These are phyloP conservation scores for Penicillium sclerotigenum DNA, from an alignment of 2,329 filamentous ascomycete genomes.

Conservation along the genomic window DNA sequence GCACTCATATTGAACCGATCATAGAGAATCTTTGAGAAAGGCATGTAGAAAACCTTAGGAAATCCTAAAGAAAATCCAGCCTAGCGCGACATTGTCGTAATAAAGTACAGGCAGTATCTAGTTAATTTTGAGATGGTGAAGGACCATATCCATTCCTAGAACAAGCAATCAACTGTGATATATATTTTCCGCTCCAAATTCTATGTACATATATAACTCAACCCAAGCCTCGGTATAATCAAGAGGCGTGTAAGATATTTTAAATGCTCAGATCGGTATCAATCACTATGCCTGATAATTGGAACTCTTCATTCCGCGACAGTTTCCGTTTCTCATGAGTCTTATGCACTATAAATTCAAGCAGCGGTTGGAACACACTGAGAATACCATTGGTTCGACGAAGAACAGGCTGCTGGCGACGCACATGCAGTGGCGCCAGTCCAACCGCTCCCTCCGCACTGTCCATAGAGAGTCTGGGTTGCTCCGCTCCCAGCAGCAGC, in stretches of 20 bases:
- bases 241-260: not conserved
- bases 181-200: not conserved
- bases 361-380: slow-evolving; percentile 17
- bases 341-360: not conserved
- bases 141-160: too few relatives aligned
- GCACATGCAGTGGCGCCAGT: slow-evolving; percentile 16
- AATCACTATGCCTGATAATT: not conserved
- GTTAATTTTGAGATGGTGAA: not conserved
- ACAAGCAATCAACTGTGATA: not conserved
- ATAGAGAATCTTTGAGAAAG: not conserved
- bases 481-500: not conserved
- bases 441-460: slow-evolving; percentile 19
- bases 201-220: not conserved
- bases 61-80: too few relatives aligned
- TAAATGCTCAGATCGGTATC: not conserved
- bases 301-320: not conserved
- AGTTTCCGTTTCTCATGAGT: not conserved
- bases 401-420: slow-evolving; percentile 13
- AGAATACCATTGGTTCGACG: slow-evolving; percentile 16
- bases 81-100: too few relatives aligned
- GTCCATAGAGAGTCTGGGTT: slow-evolving; percentile 18
- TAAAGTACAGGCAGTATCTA: not conserved
- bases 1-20: too few relatives aligned
- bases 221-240: not conserved
- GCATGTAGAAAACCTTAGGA: too few relatives aligned